Conservation (phyloP, 768 basidiomycete species). For the Piloderma croceum region DNA sequence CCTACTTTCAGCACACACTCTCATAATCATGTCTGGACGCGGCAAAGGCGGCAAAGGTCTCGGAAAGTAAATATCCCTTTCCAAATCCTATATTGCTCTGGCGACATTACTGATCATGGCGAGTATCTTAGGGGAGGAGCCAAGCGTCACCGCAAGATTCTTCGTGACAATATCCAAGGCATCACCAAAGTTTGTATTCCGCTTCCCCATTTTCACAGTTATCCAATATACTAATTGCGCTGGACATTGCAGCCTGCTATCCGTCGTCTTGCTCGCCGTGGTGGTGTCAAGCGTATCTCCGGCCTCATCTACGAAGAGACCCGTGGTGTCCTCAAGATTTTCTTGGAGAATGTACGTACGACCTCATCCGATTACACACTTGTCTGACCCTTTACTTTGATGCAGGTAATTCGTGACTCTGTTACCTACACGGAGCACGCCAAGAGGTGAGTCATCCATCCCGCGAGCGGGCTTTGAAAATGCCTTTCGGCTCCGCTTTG, state of each 20-base stretch:
- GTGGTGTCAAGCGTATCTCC: too few relatives aligned
- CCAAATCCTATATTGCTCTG: too few relatives aligned
- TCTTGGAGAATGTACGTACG: constrained; percentile 45
- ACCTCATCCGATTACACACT: neutral
- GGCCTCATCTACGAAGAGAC: too few relatives aligned
- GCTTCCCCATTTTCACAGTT: constrained; percentile 4
- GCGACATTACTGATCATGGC: constrained; percentile 3
- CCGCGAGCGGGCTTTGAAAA: too few relatives aligned
- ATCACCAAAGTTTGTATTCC: constrained; percentile 11
- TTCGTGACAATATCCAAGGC: constrained; percentile 81
- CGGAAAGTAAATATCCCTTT: too few relatives aligned
- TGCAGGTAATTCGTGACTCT: constrained; percentile 65
- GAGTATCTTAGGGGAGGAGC: constrained; percentile 53
- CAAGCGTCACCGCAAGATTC: too few relatives aligned
- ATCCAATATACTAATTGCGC: constrained; percentile 61
- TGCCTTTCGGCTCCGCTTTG: constrained; percentile 1
- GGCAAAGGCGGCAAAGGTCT: constrained; percentile 79
- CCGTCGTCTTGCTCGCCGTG: too few relatives aligned
- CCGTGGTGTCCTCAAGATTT: constrained; percentile 73
- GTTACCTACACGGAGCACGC: constrained; percentile 94
- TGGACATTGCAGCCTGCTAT: constrained; percentile 80
- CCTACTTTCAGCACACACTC: too few relatives aligned
- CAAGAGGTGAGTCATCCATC: constrained; percentile 48
- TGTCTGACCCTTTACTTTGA: constrained; percentile 5
- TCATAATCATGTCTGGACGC: constrained; percentile 72